Base-by-base conservation (phyloP, 1,139 yeast genomes). In the Scheffersomyces illinoinensis region DNA sequence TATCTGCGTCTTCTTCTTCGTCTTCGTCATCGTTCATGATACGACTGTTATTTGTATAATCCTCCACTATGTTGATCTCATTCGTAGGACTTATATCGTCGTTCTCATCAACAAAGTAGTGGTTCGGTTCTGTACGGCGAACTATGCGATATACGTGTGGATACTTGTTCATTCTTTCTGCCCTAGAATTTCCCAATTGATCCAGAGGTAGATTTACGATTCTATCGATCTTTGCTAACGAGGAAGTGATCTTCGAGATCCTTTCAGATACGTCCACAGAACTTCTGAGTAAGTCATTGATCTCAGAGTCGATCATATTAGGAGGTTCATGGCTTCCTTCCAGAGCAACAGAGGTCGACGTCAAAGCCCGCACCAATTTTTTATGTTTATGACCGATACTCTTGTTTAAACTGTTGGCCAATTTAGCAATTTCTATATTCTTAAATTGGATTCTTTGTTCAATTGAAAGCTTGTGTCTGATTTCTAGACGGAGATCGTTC, bases 371-470 rank as follows among this genome's bases (percentile, higher is more conserved):
- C 26, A 52, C 56, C 48, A 76, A 60, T 58, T 66, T 67, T 56
- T 68, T 71, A 17, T 64, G 64, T 43, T 68, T 66, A 12, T 61
- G 62, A 7, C 58, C 54, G 14, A 78, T 66, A 12, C 60, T 61
- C 51, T 70, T 70, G 39, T 61, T 69, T 56, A 72, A 67, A 20
- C 62, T 62, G 26, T 64, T 67, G n/a, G 76, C 70, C 57, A 63
- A 64, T 59, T 71, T 74, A 53, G 75, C 79, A 49, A 73, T 69
- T 57, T 70, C 72, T 53, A 76, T 71, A 63, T 77, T 77, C 63
- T 70, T 75, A 59, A 71, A 73, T 60, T 79, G 82, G 33, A 77
- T 70, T 58, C 69, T 70, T 61, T 80, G 82, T 63, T 79, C 81
- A 23, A 74, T 68, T 8, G 76, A 68, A 53, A 81, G 64, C 56